These are phyloP conservation scores for Trichoderma pleuroti DNA, from an alignment of 2,329 filamentous ascomycete genomes.

Conservation along the genomic window DNA sequence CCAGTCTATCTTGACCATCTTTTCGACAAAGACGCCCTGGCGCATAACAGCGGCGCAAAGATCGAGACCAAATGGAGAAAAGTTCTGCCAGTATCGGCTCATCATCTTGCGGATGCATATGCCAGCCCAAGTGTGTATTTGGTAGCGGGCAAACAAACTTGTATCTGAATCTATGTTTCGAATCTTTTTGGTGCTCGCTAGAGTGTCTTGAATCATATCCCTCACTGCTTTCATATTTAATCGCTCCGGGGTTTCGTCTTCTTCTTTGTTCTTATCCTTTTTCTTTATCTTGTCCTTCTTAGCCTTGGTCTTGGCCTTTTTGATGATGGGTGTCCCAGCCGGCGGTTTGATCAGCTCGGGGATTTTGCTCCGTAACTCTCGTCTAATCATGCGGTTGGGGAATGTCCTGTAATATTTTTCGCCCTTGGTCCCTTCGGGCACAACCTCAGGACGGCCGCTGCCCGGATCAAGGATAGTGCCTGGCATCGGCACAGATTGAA, in stretches of 20 bases:
- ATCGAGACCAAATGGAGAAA: conserved; percentile 61
- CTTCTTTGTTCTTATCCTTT: not conserved
- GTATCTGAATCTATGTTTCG: conserved; percentile 37
- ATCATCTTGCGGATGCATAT: conserved; percentile 63
- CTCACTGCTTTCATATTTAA: conserved; percentile 50
- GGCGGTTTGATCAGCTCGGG: conserved; percentile 36
- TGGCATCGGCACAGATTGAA: conserved; percentile 51
- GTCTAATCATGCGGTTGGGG: conserved; percentile 55
- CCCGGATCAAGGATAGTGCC: conserved; percentile 60
- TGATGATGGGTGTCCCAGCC: not conserved
- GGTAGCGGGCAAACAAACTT: conserved; percentile 23
- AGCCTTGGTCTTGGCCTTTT: not conserved
- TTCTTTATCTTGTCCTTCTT: not conserved
- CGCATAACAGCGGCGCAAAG: conserved; percentile 62
- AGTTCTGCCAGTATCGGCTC: conserved; percentile 67
- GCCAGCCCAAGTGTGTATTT: conserved; percentile 31
- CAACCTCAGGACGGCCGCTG: conserved; percentile 46
- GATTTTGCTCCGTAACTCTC: conserved; percentile 42
- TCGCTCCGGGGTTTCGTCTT: not conserved
- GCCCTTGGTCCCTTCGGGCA: conserved; percentile 23
- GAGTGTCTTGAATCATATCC: conserved; percentile 44
- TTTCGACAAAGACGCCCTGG: conserved; percentile 63
- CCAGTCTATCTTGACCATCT: conserved; percentile 78
- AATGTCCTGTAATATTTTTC: conserved; percentile 42
- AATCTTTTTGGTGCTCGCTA: conserved; percentile 39